phyloP scores from a whole-genome alignment of 345 rosid species.

The Rhodomyrtus tomentosa region DNA sequence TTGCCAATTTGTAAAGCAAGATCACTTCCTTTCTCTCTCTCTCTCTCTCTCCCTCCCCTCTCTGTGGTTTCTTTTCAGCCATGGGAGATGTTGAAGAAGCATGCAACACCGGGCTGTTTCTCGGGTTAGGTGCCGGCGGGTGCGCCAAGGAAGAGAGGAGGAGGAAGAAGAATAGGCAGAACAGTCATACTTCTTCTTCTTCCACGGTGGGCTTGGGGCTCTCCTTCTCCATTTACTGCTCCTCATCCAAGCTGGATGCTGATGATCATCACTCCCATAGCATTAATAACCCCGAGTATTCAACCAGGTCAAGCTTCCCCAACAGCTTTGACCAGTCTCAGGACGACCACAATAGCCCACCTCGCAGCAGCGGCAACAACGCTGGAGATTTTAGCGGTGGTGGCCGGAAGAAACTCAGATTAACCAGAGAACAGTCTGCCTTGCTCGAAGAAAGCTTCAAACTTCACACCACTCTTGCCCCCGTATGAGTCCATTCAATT shows the following conservation, averaged over 20 bases:
- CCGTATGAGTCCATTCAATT: slow-evolving; percentile 12
- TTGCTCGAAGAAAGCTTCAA: slow-evolving; percentile 36
- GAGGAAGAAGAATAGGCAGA: neutral
- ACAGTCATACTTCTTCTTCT: neutral
- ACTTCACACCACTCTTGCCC: slow-evolving; percentile 22
- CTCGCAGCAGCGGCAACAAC: neutral
- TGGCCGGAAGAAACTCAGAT: slow-evolving; percentile 32
- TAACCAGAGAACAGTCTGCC: slow-evolving; percentile 22
- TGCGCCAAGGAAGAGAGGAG: neutral
- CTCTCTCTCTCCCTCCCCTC: neutral
- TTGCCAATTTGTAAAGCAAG: neutral
- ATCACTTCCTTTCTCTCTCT: neutral
- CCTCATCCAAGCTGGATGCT: neutral
- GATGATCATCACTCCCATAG: neutral
- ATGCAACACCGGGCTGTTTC: slow-evolving; percentile 13
- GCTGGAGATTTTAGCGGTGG: neutral
- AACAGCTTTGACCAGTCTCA: neutral
- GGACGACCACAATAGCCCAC: neutral
- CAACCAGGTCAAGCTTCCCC: neutral
- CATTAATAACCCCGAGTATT: neutral
- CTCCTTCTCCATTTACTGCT: slow-evolving; percentile 6
- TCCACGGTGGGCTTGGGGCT: slow-evolving; percentile 9
- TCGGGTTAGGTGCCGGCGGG: slow-evolving; percentile 8
- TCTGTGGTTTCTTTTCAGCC: neutral
- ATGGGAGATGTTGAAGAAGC: slow-evolving; percentile 13